phyloP scores from a whole-genome alignment of 768 basidiomycete genomes.

The Russula earlei region DNA sequence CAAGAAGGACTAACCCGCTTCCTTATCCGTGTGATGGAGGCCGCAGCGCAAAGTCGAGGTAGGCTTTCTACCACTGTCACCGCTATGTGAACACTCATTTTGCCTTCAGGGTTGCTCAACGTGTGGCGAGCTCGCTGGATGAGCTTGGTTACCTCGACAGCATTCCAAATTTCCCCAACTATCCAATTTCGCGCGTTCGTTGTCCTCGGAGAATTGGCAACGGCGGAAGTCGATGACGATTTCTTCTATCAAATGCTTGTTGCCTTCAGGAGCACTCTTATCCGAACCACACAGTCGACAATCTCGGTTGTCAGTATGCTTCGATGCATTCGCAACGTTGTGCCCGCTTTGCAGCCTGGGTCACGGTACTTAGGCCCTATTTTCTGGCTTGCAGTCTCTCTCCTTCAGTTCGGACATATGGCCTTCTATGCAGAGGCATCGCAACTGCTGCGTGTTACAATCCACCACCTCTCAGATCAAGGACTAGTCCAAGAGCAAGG shows the following conservation, averaged over 20 bases:
- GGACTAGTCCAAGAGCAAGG: slow-evolving; percentile 45
- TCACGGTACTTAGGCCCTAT: slow-evolving; percentile 67
- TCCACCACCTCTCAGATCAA: slow-evolving; percentile 54
- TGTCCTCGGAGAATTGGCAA: slow-evolving; percentile 72
- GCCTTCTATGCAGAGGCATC: slow-evolving; percentile 63
- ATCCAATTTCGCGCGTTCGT: slow-evolving; percentile 86
- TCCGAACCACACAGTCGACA: slow-evolving; percentile 61
- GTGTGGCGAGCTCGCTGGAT: slow-evolving; percentile 93
- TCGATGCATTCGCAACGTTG: slow-evolving; percentile 69
- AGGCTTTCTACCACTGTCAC: slow-evolving; percentile 16
- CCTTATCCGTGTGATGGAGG: slow-evolving; percentile 52
- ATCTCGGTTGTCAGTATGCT: slow-evolving; percentile 79
- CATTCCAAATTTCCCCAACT: slow-evolving; percentile 82
- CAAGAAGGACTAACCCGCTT: slow-evolving; percentile 59
- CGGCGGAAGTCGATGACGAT: slow-evolving; percentile 84
- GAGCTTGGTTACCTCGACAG: slow-evolving; percentile 77
- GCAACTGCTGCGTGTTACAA: slow-evolving; percentile 51
- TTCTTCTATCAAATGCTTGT: slow-evolving; percentile 89
- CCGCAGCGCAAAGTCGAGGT: slow-evolving; percentile 65
- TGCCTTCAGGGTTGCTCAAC: slow-evolving; percentile 55
- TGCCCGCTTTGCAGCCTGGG: slow-evolving; percentile 55
- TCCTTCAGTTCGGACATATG: slow-evolving; percentile 70
- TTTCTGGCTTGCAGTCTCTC: slow-evolving; percentile 83
- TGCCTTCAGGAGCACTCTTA: slow-evolving; percentile 66
- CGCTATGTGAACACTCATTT: slow-evolving; percentile 10